Evolutionary conservation across 352 stramenopile species (phyloP), one percentile per base, ranked within the genome.

Genomic region (Phytopythium chamaehyphon): DNA sequence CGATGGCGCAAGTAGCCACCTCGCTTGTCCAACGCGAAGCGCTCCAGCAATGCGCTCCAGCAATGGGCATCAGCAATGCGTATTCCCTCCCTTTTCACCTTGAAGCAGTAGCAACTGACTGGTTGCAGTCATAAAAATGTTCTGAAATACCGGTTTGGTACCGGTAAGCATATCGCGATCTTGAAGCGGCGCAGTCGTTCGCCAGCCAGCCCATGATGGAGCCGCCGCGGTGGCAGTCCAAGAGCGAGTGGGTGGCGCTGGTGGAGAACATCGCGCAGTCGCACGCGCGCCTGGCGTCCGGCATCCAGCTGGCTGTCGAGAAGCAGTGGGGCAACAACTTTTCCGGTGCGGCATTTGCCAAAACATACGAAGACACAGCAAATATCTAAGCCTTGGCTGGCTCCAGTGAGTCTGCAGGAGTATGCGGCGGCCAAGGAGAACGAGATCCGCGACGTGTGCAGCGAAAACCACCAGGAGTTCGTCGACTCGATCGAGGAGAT

Each of bases 251-350:
- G 77, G 71, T 86, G 16, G 62, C 86, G 31, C 70, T 89, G 2
- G 81, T 89, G 22, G 77, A 91, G 54, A 91, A 89, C 69, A 91
- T 88, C 26, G 81, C 77, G 43, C 77, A 91, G 61, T 91, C 77
- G 37, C 77, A 83, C 45, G 65, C 81, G 24, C 73, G 76, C 0
- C 61, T 89, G 6, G 73, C 81, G 16, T 83, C 77, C 1, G 77
- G 81, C 50, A 91, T 91, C 54, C 77, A 91, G 52, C 53, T 88
- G 24, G 81, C 77, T 16, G 86, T 91, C 38, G 81, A 91, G 61
- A 86, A 87, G 59, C 77, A 87, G 54, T 91, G 81, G 75, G 75
- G 77, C 39, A 76, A 82, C 60, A 85, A 86, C 51, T 91, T 91
- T 50, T 55, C 81, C 0, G 76, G 80, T 88, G 11, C 19, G 33